phyloP scores from a whole-genome alignment of 345 rosid species.

The Rhodamnia argentea region DNA sequence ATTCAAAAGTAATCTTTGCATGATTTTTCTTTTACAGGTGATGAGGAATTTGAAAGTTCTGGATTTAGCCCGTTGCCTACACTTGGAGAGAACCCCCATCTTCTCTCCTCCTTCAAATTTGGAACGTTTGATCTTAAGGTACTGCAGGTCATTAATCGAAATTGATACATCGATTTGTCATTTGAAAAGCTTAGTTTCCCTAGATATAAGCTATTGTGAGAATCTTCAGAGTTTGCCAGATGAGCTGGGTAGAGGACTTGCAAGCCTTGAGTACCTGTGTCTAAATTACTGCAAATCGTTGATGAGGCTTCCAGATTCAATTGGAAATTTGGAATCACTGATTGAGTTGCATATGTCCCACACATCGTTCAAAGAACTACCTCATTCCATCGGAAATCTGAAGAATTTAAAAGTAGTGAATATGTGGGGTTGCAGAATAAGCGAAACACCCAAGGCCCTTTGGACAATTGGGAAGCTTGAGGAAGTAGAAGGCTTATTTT shows the following conservation, averaged over 20 bases:
- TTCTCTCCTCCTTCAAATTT: neutral
- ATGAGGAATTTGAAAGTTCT: neutral
- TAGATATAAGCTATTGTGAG: accelerated
- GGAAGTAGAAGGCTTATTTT: too few species aligned
- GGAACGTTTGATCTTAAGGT: neutral
- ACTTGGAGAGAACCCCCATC: neutral
- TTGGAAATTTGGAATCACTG: neutral
- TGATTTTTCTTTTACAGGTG: neutral
- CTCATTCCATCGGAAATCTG: neutral
- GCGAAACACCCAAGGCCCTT: too few species aligned
- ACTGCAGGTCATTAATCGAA: neutral
- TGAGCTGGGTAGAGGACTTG: neutral
- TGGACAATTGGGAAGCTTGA: too few species aligned
- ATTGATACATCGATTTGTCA: neutral
- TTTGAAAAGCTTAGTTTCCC: neutral
- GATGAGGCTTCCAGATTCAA: neutral
- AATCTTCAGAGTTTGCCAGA: neutral
- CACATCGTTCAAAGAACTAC: neutral
- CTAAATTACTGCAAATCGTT: accelerated
- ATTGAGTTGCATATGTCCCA: neutral
- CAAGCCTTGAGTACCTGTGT: neutral
- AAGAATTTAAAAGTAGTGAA: neutral
- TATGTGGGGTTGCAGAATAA: accelerated
- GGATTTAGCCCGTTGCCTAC: neutral
- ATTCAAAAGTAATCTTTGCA: neutral